Evolutionary conservation across 2,329 filamentous ascomycete genomes (phyloP), one percentile per base, ranked within the genome.

Genomic region (Metarhizium brunneum): DNA sequence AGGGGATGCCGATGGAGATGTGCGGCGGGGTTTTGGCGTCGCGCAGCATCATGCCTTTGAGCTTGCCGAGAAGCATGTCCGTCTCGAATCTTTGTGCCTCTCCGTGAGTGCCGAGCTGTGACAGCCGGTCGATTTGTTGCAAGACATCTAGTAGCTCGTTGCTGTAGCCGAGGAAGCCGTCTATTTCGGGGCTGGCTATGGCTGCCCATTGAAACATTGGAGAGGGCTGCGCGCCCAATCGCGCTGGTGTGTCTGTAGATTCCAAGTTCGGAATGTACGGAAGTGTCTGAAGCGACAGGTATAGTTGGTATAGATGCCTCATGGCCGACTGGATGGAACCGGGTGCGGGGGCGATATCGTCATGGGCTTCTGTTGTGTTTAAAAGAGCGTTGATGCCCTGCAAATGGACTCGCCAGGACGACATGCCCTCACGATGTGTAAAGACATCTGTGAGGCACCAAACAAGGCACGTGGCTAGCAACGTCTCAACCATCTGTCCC

Each of bases 391-490:
- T 66, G 14, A 67, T 61, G 0, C 65, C 65, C 3, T 62, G 59
- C 0, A 67, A n/a, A 30, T 67, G 65, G 1, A 66, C 60, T 0
- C 58, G 58, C 65, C 65, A 67, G 1, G 61, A 57, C 0, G 58
- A 60, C 20, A 62, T 56, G 0, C 61, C 65, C 10, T 62, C 63
- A 1, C 59, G 55, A 0, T 59, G 63, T 0, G 63, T 59, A 8
- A 67, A 67, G 0, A 67, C 64, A 18, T 67, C 65, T 1, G 65
- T 61, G 1, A 67, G 53, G 18, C 65, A 67, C 65, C 65, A 67
- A 5, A 67, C 64, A 3, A 67, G 60, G 29, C 65, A 67, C 0
- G 65, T 67, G 1, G 62, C 63, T 4, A 67, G 54, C 0, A 66
- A 7, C 2, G 61, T 57, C 6, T 66, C 65, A n/a, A 59, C 59